Evolutionary conservation across 495 filamentous ascomycete genomes (phyloP).

Genomic region (Astrothelium macrocarpum): DNA sequence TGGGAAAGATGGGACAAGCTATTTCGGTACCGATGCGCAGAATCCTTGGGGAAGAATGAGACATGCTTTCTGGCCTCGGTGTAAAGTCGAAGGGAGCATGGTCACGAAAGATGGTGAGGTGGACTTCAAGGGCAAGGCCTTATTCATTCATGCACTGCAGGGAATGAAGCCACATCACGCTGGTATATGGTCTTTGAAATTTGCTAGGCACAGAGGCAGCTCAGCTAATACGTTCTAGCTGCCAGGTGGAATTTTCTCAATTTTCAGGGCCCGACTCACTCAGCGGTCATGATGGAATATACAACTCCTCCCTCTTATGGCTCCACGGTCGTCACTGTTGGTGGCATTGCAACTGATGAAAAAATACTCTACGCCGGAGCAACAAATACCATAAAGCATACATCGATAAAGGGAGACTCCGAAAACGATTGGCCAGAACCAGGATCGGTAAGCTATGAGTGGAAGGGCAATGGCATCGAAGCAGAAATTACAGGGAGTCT

Average conservation of each 20-base stretch:
- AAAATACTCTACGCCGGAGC: constrained; percentile 67
- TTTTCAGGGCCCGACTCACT: constrained; percentile 80
- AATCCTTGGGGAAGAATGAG: constrained; percentile 88
- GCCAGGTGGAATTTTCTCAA: constrained; percentile 87
- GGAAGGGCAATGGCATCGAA: constrained; percentile 71
- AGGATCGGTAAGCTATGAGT: constrained; percentile 59
- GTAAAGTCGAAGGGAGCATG: constrained; percentile 68
- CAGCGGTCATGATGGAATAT: constrained; percentile 90
- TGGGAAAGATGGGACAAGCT: constrained; percentile 75
- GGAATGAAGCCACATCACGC: constrained; percentile 99
- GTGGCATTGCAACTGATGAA: constrained; percentile 69
- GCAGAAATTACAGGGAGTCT: constrained; percentile 61
- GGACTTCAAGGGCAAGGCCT: constrained; percentile 66
- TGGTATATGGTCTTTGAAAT: constrained; percentile 37
- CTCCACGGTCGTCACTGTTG: constrained; percentile 74
- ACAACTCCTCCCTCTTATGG: constrained; percentile 94
- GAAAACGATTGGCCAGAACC: constrained; percentile 88
- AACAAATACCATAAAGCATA: constrained; percentile 47
- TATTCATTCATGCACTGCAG: constrained; percentile 77
- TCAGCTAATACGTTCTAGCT: constrained; percentile 39
- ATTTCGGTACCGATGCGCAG: constrained; percentile 72
- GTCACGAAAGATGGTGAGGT: constrained; percentile 74
- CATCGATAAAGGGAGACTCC: constrained; percentile 54
- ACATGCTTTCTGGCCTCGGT: constrained; percentile 89
- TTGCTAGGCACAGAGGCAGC: not conserved